Percentiles rank a stretch among this genome's conserved stretches.
These are phyloP conservation scores for Plasmodium cynomolgi DNA, from an alignment of 169 alveolate genomes.

Conservation along the genomic window DNA sequence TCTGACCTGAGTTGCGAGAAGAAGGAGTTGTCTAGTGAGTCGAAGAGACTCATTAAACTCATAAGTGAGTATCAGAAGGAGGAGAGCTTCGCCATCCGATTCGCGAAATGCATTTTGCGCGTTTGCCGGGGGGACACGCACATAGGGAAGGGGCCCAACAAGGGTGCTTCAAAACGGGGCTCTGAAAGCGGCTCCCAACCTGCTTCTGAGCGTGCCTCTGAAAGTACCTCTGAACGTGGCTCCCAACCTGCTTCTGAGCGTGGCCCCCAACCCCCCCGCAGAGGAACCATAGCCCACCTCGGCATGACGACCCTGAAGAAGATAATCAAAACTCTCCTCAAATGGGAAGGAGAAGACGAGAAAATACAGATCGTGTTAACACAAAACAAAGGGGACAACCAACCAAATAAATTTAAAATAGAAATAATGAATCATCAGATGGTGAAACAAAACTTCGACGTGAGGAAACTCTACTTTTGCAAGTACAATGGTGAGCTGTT, in stretches of 20 bases:
- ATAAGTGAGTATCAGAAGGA: conserved; percentile 26
- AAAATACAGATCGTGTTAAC: conserved; percentile 15
- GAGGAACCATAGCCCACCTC: neutral
- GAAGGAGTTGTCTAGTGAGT: neutral
- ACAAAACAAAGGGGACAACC: neutral
- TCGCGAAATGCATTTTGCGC: conserved; percentile 24
- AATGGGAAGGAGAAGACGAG: conserved; percentile 39
- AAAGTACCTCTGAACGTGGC: no score
- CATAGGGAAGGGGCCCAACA: neutral
- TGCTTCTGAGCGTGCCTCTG: neutral
- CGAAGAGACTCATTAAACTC: neutral
- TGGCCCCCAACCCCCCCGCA: neutral
- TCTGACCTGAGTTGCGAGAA: neutral
- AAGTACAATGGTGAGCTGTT: conserved; percentile 36
- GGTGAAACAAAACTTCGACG: conserved; percentile 20
- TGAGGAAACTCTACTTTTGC: conserved; percentile 36
- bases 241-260: neutral
- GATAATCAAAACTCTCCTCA: conserved; percentile 6
- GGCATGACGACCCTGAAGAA: conserved; percentile 6
- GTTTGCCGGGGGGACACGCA: neutral
- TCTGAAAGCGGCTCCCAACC: no score
- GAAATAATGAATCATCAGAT: conserved; percentile 9
- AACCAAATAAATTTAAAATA: neutral
- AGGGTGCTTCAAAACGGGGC: no score
- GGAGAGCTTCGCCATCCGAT: neutral